Conservation (phyloP, 495 filamentous ascomycete species). For the Haplographium delicatum region DNA sequence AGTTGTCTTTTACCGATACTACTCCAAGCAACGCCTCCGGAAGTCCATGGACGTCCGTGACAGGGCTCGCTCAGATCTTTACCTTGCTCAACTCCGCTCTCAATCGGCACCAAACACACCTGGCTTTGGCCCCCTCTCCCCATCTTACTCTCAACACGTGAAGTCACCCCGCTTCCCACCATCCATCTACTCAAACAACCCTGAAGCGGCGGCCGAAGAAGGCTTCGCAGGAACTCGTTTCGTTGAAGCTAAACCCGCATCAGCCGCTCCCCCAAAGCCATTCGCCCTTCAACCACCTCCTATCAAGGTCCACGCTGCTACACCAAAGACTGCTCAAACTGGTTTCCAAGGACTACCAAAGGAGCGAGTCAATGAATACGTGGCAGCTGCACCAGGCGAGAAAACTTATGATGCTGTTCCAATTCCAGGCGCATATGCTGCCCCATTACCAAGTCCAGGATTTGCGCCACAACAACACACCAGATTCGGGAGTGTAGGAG, state of each 20-base stretch:
- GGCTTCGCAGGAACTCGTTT: conserved; percentile 34
- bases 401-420: too few relatives aligned
- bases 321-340: too few relatives aligned
- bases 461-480: conserved; percentile 15
- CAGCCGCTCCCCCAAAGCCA: conserved; percentile 42
- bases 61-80: conserved; percentile 85
- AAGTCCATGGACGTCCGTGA: conserved; percentile 97
- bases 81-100: conserved; percentile 87
- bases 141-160: conserved; percentile 38
- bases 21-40: conserved; percentile 85
- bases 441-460: conserved; percentile 18
- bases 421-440: too few relatives aligned
- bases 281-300: conserved; percentile 88
- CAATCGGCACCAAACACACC: conserved; percentile 95
- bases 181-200: conserved; percentile 32
- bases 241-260: conserved; percentile 42
- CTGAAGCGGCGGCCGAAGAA: conserved; percentile 38
- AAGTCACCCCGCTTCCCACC: conserved; percentile 49
- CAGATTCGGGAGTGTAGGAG: conserved; percentile 27
- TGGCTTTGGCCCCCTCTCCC: conserved; percentile 57
- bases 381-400: too few relatives aligned
- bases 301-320: too few relatives aligned
- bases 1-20: conserved; percentile 92
- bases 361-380: too few relatives aligned
- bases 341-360: too few relatives aligned